A percentile compares a stretch with the other conserved stretches of the same genome.
phyloP scores from a whole-genome alignment of 768 basidiomycete genomes.

The Imleria badia region DNA sequence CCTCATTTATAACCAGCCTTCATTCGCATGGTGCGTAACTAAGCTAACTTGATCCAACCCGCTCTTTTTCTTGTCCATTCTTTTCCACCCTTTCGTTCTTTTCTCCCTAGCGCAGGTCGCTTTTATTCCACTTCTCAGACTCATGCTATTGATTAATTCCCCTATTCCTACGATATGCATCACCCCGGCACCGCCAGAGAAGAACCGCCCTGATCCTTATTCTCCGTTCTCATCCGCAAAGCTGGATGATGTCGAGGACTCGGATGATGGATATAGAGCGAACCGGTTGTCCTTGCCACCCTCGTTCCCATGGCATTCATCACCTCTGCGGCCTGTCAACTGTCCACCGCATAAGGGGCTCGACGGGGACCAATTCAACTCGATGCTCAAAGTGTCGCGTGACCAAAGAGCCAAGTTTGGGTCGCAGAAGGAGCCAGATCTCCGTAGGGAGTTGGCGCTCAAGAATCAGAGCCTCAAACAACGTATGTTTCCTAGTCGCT shows the following conservation, averaged over 20 bases:
- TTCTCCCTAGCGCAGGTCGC: constrained; percentile 54
- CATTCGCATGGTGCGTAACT: no score
- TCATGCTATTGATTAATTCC: constrained; percentile 42
- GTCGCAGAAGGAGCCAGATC: constrained; percentile 50
- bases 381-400: constrained; percentile 58
- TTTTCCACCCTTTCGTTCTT: constrained; percentile 23
- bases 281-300: constrained; percentile 52
- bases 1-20: no score
- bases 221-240: constrained; percentile 54
- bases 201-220: constrained; percentile 50
- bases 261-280: constrained; percentile 59
- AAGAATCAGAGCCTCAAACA: constrained; percentile 75
- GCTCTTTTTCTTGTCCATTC: neutral
- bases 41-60: no score
- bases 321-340: constrained; percentile 49
- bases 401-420: constrained; percentile 50
- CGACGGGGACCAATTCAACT: constrained; percentile 60
- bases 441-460: constrained; percentile 73
- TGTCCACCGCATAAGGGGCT: constrained; percentile 49
- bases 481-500: constrained; percentile 40
- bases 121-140: constrained; percentile 25
- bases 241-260: constrained; percentile 34
- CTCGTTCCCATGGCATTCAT: constrained; percentile 38
- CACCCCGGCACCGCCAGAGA: constrained; percentile 63
- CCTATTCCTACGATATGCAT: constrained; percentile 69